Conservation (phyloP, 2,329 filamentous ascomycete genomes). For the Cladosporium sphaerospermum region DNA sequence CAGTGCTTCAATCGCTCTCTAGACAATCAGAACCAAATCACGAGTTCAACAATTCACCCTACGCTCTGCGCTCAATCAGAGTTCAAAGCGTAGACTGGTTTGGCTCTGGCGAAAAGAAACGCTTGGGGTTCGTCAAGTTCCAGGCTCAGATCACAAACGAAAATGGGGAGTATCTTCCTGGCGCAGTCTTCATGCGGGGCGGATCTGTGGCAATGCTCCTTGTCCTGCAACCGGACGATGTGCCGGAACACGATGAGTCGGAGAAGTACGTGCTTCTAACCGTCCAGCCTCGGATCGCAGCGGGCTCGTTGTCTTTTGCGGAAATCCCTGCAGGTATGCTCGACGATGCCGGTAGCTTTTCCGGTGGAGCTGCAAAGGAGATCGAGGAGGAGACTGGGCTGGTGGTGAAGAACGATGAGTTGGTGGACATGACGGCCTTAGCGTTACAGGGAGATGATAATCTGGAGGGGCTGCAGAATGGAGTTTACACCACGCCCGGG, state of each 20-base stretch:
- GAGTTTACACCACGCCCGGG: conserved; percentile 49
- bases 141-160: conserved; percentile 49
- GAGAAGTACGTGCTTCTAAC: conserved; percentile 50
- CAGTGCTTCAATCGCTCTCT: conserved; percentile 43
- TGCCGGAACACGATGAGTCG: conserved; percentile 33
- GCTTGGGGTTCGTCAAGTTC: conserved; percentile 53
- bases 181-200: conserved; percentile 52
- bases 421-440: conserved; percentile 50
- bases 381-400: conserved; percentile 53
- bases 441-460: conserved; percentile 30
- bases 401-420: conserved; percentile 42
- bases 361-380: conserved; percentile 51
- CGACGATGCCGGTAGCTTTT: conserved; percentile 48
- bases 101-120: conserved; percentile 27
- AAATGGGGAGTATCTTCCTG: conserved; percentile 46
- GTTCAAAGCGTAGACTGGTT: conserved; percentile 53
- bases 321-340: conserved; percentile 58
- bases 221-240: conserved; percentile 49
- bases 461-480: conserved; percentile 40
- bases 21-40: conserved; percentile 42
- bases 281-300: conserved; percentile 52
- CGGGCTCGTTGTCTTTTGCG: conserved; percentile 47
- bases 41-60: conserved; percentile 47
- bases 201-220: conserved; percentile 54
- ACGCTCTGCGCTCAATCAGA: conserved; percentile 46